A percentile compares a stretch with the other conserved stretches of the same genome.
Conservation (phyloP, 2,329 filamentous ascomycete species). For the Fusarium continuum region DNA sequence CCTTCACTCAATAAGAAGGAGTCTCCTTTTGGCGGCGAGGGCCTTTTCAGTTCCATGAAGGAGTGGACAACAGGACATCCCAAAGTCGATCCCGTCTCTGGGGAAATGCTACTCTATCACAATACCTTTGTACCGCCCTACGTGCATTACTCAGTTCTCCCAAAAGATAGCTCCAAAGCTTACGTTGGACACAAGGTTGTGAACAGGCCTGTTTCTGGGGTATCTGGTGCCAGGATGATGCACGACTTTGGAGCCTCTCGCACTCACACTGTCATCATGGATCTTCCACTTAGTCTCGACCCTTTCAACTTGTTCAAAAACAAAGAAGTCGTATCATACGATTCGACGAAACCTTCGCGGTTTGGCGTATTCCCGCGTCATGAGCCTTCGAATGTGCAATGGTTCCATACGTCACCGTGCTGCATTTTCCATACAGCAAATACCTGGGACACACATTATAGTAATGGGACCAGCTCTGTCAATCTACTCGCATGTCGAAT, state of each 20-base stretch:
- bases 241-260: constrained; percentile 77
- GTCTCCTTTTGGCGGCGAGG: constrained; percentile 62
- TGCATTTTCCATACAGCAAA: constrained; percentile 79
- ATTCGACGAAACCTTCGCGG: constrained; percentile 64
- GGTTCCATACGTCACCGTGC: constrained; percentile 74
- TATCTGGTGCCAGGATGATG: constrained; percentile 75
- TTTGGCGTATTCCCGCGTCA: constrained; percentile 75
- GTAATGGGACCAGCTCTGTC: constrained; percentile 47
- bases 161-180: accelerated
- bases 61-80: constrained; percentile 78
- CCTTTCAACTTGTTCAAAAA: constrained; percentile 67
- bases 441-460: constrained; percentile 64
- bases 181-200: constrained; percentile 8
- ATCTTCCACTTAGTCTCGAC: constrained; percentile 72
- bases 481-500: constrained; percentile 73
- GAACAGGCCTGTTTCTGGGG: constrained; percentile 62
- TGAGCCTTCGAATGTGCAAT: constrained; percentile 64
- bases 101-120: constrained; percentile 74
- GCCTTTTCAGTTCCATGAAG: constrained; percentile 68
- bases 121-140: constrained; percentile 72
- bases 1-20: accelerated
- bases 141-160: constrained; percentile 68
- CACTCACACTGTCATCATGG: constrained; percentile 71
- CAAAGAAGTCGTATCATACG: constrained; percentile 66
- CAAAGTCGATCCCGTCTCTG: constrained; percentile 69